phyloP scores from a whole-genome alignment of 495 filamentous ascomycete species.

The Aspergillus sclerotioniger region DNA sequence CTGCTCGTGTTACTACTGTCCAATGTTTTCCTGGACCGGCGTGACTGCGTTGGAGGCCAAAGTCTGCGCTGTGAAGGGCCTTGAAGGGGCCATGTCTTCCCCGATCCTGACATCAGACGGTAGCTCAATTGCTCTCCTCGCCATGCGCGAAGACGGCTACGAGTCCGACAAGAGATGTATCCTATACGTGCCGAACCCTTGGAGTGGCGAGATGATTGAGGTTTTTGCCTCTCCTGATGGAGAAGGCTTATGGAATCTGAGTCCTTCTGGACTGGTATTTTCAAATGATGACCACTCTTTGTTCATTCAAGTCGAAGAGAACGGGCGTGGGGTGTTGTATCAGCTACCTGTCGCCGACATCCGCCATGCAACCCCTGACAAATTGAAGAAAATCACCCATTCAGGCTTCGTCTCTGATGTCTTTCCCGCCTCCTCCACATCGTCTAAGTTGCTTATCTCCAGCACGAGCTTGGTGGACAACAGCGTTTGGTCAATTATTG shows the following conservation, averaged over 20 bases:
- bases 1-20: constrained; percentile 60
- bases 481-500: constrained; percentile 60
- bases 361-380: constrained; percentile 45
- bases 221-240: constrained; percentile 62
- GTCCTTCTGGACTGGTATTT: constrained; percentile 65
- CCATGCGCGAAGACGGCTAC: constrained; percentile 78
- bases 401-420: constrained; percentile 61
- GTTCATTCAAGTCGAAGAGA: constrained; percentile 65
- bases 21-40: constrained; percentile 58
- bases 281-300: constrained; percentile 62
- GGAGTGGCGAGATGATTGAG: constrained; percentile 56
- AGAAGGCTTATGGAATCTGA: constrained; percentile 63
- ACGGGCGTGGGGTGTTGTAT: constrained; percentile 62
- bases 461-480: constrained; percentile 68
- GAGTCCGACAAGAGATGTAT: constrained; percentile 86
- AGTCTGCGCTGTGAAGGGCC: constrained; percentile 33
- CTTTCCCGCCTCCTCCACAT: constrained; percentile 46
- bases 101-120: constrained; percentile 78
- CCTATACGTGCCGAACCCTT: constrained; percentile 61
- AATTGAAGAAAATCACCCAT: constrained; percentile 56
- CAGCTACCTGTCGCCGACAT: constrained; percentile 56
- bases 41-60: constrained; percentile 44
- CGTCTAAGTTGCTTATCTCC: constrained; percentile 59
- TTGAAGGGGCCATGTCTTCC: constrained; percentile 70
- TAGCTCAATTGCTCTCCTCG: constrained; percentile 70